phyloP scores from a whole-genome alignment of 176 grass and related monocot species.

The Echinochloa phyllopogon region DNA sequence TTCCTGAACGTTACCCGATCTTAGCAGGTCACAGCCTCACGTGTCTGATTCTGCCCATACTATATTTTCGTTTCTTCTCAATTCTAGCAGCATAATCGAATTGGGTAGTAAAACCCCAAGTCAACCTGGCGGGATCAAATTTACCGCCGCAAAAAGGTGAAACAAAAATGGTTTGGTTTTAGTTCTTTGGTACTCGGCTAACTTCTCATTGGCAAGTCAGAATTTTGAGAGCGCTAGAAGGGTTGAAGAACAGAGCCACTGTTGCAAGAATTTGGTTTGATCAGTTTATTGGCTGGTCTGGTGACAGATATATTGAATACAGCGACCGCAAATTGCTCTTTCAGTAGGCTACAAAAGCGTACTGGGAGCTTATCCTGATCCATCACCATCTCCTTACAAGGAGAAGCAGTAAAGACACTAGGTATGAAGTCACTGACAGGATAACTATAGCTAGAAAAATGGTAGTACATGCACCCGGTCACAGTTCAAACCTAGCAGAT shows the following conservation, averaged over 20 bases:
- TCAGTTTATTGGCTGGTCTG: background rate
- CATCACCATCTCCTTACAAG: slow-evolving; percentile 10
- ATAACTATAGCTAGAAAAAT: slow-evolving; percentile 30
- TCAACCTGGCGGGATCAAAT: background rate
- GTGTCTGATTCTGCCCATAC: no score
- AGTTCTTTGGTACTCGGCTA: background rate
- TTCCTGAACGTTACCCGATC: background rate
- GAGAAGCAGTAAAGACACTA: slow-evolving; percentile 32
- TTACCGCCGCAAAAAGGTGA: background rate
- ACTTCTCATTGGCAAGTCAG: background rate
- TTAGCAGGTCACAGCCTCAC: background rate
- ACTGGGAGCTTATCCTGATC: slow-evolving; percentile 27
- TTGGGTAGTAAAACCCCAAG: background rate
- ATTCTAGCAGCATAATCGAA: no score
- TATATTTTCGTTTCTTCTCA: background rate
- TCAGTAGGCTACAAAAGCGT: slow-evolving; percentile 5
- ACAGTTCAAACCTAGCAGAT: slow-evolving; percentile 36
- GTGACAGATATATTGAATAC: slow-evolving; percentile 7
- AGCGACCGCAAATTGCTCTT: slow-evolving; percentile 23
- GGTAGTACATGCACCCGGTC: slow-evolving; percentile 25
- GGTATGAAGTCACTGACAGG: slow-evolving; percentile 32
- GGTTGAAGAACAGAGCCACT: background rate
- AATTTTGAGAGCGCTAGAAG: background rate
- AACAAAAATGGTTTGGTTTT: background rate
- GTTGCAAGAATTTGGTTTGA: background rate